Evolutionary conservation across 2,329 filamentous ascomycete species (phyloP), one percentile per base, ranked within the genome.

Genomic region (Aureobasidium sp.): DNA sequence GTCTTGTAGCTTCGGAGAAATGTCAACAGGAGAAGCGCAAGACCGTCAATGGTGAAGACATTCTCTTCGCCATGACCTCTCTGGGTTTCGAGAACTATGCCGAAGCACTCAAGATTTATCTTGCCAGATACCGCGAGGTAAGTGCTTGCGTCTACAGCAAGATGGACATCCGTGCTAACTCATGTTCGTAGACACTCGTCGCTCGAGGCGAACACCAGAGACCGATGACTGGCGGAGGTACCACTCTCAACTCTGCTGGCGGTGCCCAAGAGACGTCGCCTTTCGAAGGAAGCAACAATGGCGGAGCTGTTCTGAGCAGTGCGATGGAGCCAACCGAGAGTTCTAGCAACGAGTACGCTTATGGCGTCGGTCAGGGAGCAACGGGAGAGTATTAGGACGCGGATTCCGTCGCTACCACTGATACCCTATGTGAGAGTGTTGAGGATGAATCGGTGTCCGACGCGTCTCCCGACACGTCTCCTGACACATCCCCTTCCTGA

Each of bases 11-110:
- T 31, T 97, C 94, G 66, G 94, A 99, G 77, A 99, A 99, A 77
- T 99, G 94, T 73, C 94, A 99, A 74, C 94, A 97, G 76, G 94
- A 99, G 77, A 99, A 99, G 82, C 86, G 94, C 70, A 99, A 99
- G 81, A 99, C 94, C 0, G 94, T 99, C 68, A 99, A 99, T 72
- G 94, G 94, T 68, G 94, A 99, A 76, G 94, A 99, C 71, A 99
- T 99, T 64, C 80, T 99, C 49, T 99, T 97, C 73, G 94, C 94
- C 64, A 99, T 99, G 94, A 97, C 93, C 8, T 99, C 94, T 29
- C 83, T 99, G 39, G 94, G 94, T 0, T 99, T 99, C 75, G 94
- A 99, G 77, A 99, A 99, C 78, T 99, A 99, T 74, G 89, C 93
- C 29, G 94, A 99, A 75, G 94, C 94, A 1, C 81, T 99, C 63